Base-by-base conservation (phyloP, 1,284 basidiomycete genomes). In the Gastroboletus turbinatus region DNA sequence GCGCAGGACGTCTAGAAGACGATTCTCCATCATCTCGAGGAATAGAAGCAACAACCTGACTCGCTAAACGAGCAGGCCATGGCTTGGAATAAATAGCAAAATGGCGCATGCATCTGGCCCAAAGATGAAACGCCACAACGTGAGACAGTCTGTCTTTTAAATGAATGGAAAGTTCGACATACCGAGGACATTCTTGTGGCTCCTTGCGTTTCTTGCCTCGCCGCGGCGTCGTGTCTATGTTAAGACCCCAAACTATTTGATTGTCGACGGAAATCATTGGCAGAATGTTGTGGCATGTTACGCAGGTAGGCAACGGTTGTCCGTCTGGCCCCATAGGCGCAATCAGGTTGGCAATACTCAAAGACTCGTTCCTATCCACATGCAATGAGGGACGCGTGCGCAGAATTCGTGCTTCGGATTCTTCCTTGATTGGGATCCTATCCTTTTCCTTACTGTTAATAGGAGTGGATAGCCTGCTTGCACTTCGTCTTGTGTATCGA, bases 131-230 rank as follows among this genome's bases (percentile, higher is more conserved):
- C 30, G 42, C 50, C 50, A 59, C 55, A 59, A 55, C 49, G 56
- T 70, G 56, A 63, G 60, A 67, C 58, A 56, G 50, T 52, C 49
- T 27, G 9, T 39, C 39, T 51, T 51, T 46, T 23, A 55, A 63
- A 57, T 63, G 54, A 63, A 65, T 49, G 45, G 51, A 45, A 52
- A 62, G 36, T 44, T 58, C 47, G 50, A 73, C 81, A 57, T 69
- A 90, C 88, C 88, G 78, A 49, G 88, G 87, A 69, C 89, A 90
- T 45, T 90, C 84, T 57, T 82, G 81, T 59, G 82, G 81, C 44
- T 78, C 74, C 68, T 85, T 82, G 66, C 76, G 82, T 74, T 82
- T 85, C 60, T 75, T 80, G 53, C 77, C 56, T 75, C 77, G 50
- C 58, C 69, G 71, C 7, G 68, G 72, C 43, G 78, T 72, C 55